These are phyloP conservation scores for Hippophae gyantsensis DNA, from an alignment of 306 rosid species.

Conservation along the genomic window DNA sequence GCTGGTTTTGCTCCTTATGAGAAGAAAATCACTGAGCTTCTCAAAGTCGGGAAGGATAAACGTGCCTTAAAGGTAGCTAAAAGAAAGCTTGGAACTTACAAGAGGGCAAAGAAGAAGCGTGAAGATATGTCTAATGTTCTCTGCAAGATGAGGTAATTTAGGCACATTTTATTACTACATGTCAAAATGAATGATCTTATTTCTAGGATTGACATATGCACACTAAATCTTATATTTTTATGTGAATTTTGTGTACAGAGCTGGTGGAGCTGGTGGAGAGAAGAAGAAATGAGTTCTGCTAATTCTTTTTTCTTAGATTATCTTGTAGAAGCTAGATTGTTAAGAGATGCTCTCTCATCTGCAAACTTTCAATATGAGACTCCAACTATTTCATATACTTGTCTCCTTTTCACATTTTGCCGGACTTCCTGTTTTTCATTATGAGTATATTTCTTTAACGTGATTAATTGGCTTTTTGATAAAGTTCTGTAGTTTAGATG, in stretches of 20 bases:
- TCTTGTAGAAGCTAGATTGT: too few species aligned
- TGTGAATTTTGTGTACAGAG: not conserved
- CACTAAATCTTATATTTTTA: not conserved
- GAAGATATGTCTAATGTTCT: slow-evolving; percentile 75
- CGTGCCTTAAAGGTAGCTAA: slow-evolving; percentile 78
- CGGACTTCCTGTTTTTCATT: too few species aligned
- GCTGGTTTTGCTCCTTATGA: slow-evolving; percentile 92
- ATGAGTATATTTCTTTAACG: too few species aligned
- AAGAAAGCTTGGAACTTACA: slow-evolving; percentile 80
- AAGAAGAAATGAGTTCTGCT: slow-evolving; percentile 54
- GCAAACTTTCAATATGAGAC: too few species aligned
- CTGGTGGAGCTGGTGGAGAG: slow-evolving; percentile 51
- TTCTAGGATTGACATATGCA: not conserved
- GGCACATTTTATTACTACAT: not conserved
- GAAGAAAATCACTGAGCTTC: slow-evolving; percentile 83
- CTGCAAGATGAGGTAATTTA: not conserved
- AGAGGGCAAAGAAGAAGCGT: slow-evolving; percentile 86
- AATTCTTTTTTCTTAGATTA: too few species aligned
- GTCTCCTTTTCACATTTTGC: too few species aligned
- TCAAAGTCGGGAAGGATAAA: slow-evolving; percentile 95
- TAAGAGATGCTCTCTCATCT: too few species aligned
- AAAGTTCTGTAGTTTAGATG: too few species aligned
- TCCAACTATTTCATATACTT: too few species aligned
- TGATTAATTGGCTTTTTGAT: too few species aligned
- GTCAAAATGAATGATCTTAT: not conserved